Evolutionary conservation across 2,329 filamentous ascomycete genomes (phyloP), one percentile per base, ranked within the genome.

Genomic region (Exophiala sp.): DNA sequence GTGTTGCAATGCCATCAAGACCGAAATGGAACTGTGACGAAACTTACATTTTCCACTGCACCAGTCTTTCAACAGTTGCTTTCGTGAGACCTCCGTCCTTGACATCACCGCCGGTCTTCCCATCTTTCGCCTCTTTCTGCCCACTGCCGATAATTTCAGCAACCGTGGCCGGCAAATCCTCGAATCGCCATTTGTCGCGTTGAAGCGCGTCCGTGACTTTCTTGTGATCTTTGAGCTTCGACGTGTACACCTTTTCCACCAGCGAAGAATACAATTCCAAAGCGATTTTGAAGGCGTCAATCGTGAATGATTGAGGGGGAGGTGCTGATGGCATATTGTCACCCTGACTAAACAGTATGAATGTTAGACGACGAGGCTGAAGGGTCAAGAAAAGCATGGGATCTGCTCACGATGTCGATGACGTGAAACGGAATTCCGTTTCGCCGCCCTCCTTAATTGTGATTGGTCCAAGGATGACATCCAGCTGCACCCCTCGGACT

Each of bases 31-130:
- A 7, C 35, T 51, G 16, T 39, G 5, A 43, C 3, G 34, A 14
- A 44, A 67, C 69, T 63, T 61, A 75, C 73, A 72, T 63, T 58
- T 75, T 75, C 73, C 73, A 76, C 43, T 73, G 70, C 60, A 75
- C 71, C 47, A 73, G 58, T 45, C 58, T 63, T 44, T 70, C 61
- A 34, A 74, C 42, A n/a, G 56, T 59, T 3, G 61, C 55, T 8
- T 65, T 59, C 16, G 52, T 44, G n/a, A 62, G 33, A 12, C 55
- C 52, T 9, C 59, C 56, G 12, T 54, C 42, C 21, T 54, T 34
- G n/a, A 54, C 24, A 44, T 54, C 44, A 12, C 7, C 21, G n/a
- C 20, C 20, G 3, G 36, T 2, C 39, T 18, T 40, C 8, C 14
- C 24, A 10, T n/a, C 47, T 11, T 54, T 38, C 33, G 52, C 57